Evolutionary conservation across 345 rosid genomes (phyloP).

Genomic region (Melaleuca alternifolia): DNA sequence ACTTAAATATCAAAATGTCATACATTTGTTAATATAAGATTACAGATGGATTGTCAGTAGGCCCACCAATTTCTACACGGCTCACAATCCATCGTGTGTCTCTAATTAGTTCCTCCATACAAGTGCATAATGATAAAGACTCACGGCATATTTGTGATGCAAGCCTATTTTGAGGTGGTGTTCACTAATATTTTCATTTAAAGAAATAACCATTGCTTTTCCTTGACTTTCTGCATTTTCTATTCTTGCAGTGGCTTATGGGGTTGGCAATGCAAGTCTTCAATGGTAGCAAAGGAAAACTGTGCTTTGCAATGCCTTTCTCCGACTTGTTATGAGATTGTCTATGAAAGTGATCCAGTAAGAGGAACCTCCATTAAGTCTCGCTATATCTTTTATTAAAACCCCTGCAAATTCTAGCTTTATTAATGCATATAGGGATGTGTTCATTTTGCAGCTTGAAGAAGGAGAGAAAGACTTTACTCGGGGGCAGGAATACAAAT

Average conservation of each 20-base stretch:
- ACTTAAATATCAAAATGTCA: background rate
- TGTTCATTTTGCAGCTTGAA: conserved; percentile 39
- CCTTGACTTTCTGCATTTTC: conserved; percentile 1
- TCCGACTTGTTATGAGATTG: conserved; percentile 52
- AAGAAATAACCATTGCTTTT: background rate
- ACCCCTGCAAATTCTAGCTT: background rate
- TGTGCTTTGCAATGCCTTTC: conserved; percentile 78
- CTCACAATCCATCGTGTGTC: background rate
- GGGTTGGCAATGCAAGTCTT: conserved; percentile 70
- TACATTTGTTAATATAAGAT: background rate
- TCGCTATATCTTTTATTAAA: background rate
- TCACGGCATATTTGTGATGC: background rate
- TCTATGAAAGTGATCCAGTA: conserved; percentile 78
- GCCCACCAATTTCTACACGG: background rate
- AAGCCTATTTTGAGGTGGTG: background rate
- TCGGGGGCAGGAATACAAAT: conserved; percentile 74
- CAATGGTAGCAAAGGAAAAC: conserved; percentile 55
- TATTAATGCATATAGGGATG: background rate
- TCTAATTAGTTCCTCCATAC: background rate
- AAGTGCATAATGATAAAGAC: background rate
- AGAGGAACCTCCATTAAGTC: conserved; percentile 2
- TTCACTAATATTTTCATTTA: background rate
- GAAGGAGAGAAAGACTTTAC: conserved; percentile 72
- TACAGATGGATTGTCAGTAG: background rate
- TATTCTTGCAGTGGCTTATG: conserved; percentile 56